Evolutionary conservation across 768 basidiomycete species (phyloP).

Genomic region (Tremella yokohamensis): DNA sequence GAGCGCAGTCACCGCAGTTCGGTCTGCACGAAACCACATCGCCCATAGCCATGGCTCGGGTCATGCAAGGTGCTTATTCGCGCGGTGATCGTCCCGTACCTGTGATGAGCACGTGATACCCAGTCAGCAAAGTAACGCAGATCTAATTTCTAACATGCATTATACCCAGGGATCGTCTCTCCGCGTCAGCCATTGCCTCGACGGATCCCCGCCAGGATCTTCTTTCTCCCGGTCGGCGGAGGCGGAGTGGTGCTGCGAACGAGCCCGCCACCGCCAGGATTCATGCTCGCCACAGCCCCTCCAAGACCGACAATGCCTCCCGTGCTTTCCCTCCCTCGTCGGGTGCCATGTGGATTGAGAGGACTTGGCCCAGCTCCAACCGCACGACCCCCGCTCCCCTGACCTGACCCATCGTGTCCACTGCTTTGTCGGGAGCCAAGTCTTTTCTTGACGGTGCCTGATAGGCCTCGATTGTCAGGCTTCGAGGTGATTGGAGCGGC

Average conservation of each 20-base stretch:
- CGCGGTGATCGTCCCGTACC: too few species aligned
- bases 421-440: slow-evolving; percentile 12
- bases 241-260: slow-evolving; percentile 36
- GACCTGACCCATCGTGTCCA: slow-evolving; percentile 6
- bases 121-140: too few species aligned
- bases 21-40: too few species aligned
- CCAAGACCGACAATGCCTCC: slow-evolving; percentile 26
- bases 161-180: not conserved
- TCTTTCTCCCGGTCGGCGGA: slow-evolving; percentile 20
- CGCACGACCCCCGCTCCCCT: slow-evolving; percentile 3
- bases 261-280: slow-evolving; percentile 18
- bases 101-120: too few species aligned
- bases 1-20: too few species aligned
- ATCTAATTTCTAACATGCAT: not conserved
- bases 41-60: too few species aligned
- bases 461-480: too few species aligned
- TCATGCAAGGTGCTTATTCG: too few species aligned
- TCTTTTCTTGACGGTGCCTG: slow-evolving; percentile 29
- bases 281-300: slow-evolving; percentile 46
- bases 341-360: slow-evolving; percentile 36
- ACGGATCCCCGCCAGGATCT: slow-evolving; percentile 33
- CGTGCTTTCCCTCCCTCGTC: slow-evolving; percentile 18
- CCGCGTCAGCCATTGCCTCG: slow-evolving; percentile 2
- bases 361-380: slow-evolving; percentile 19
- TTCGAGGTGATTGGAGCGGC: slow-evolving; percentile 16